Conservation (phyloP, 108 stramenopile species). For the Stephanodiscus triporus region DNA sequence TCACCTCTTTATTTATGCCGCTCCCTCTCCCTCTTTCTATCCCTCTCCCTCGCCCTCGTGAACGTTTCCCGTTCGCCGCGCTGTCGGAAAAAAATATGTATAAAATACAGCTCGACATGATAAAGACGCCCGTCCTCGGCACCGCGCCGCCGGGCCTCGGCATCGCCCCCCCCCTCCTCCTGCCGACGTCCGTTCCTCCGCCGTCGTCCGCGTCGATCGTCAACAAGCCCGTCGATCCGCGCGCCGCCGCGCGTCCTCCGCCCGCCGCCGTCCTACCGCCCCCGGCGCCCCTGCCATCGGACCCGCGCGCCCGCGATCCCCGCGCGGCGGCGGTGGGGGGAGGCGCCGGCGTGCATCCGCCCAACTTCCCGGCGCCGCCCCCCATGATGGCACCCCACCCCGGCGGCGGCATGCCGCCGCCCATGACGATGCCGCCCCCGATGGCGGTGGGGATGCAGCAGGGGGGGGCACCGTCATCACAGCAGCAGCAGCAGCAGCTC, state of each 20-base stretch:
- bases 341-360: slow-evolving; percentile 34
- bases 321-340: slow-evolving; percentile 37
- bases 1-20: too few species aligned
- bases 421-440: slow-evolving; percentile 45
- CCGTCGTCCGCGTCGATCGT: slow-evolving; percentile 24
- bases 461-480: slow-evolving; percentile 43
- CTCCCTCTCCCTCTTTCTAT: too few species aligned
- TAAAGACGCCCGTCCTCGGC: slow-evolving; percentile 68
- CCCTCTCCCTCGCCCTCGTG: too few species aligned
- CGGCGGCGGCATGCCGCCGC: slow-evolving; percentile 15
- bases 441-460: slow-evolving; percentile 37
- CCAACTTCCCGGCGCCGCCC: slow-evolving; percentile 41
- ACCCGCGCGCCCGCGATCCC: slow-evolving; percentile 57
- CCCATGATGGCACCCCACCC: slow-evolving; percentile 11
- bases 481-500: slow-evolving; percentile 24
- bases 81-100: too few species aligned
- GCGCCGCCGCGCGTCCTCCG: slow-evolving; percentile 22
- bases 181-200: slow-evolving; percentile 24
- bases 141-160: slow-evolving; percentile 44
- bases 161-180: slow-evolving; percentile 29
- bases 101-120: slow-evolving; percentile 94
- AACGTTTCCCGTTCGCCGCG: too few species aligned
- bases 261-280: slow-evolving; percentile 43
- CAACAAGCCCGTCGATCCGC: slow-evolving; percentile 55
- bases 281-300: slow-evolving; percentile 41